A percentile compares a stretch with the other conserved stretches of the same genome.
Conservation (phyloP, 495 filamentous ascomycete species). For the Podospora fimiseda region DNA sequence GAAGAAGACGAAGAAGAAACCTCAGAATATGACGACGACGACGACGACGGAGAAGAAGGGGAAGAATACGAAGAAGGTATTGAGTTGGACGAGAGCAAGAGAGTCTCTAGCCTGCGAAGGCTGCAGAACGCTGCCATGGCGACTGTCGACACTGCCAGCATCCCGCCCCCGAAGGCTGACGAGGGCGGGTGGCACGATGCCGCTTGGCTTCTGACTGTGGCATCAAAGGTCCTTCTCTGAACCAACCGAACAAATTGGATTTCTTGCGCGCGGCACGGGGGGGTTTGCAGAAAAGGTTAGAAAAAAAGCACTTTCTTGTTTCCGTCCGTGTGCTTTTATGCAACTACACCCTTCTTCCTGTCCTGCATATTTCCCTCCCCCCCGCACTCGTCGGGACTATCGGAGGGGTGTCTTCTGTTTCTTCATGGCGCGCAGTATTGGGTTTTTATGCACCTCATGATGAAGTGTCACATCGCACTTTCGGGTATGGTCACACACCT, state of each 20-base stretch:
- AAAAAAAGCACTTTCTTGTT: no score
- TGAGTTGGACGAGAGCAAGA: constrained; percentile 17
- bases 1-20: constrained; percentile 50
- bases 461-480: no score
- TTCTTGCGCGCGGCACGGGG: constrained; percentile 1
- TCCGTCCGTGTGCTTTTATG: no score
- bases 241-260: background rate
- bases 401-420: no score
- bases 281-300: background rate
- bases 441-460: no score
- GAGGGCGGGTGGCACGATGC: constrained; percentile 75
- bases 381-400: no score
- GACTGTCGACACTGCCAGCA: constrained; percentile 9
- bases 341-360: no score
- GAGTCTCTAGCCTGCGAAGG: constrained; percentile 10
- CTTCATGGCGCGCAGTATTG: no score
- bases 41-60: no score
- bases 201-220: constrained; percentile 73
- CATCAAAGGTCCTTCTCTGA: constrained; percentile 62
- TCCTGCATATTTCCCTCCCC: no score
- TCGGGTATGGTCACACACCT: no score
- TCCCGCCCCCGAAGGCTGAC: constrained; percentile 43
- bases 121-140: constrained; percentile 15
- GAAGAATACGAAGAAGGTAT: constrained; percentile 28
- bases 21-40: constrained; percentile 40